phyloP scores from a whole-genome alignment of 768 basidiomycete species.

The Amanita subjunquillea region DNA sequence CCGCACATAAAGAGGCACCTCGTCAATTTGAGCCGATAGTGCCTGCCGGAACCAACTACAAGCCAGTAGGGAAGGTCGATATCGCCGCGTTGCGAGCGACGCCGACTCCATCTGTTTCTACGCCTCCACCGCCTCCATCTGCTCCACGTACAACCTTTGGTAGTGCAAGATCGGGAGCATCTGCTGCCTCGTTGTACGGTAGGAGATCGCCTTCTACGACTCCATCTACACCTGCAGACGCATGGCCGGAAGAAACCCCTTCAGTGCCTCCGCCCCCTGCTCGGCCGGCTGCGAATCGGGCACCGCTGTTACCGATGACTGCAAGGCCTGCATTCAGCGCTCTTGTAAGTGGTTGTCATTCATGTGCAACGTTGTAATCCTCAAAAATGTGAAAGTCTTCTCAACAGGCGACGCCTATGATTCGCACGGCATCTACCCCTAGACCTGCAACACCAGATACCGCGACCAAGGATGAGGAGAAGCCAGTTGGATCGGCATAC shows the following conservation, averaged over 20 bases:
- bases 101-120: conserved; percentile 22
- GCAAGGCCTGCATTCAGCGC: conserved; percentile 32
- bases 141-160: conserved; percentile 39
- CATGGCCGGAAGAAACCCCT: conserved; percentile 48
- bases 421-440: not conserved
- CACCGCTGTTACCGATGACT: conserved; percentile 33
- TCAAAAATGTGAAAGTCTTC: not conserved
- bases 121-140: conserved; percentile 28
- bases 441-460: not conserved
- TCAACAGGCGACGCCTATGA: not conserved
- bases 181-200: conserved; percentile 34
- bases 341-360: conserved; percentile 1
- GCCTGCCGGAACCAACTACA: conserved; percentile 71
- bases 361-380: too few relatives aligned
- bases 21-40: conserved; percentile 72
- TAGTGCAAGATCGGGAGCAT: conserved; percentile 24
- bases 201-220: conserved; percentile 21
- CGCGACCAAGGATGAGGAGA: conserved; percentile 60
- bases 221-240: conserved; percentile 34
- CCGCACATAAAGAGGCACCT: conserved; percentile 67
- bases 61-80: conserved; percentile 65
- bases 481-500: conserved; percentile 83
- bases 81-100: conserved; percentile 48
- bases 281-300: conserved; percentile 34
- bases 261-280: conserved; percentile 29